These are phyloP conservation scores for Sporothrix dimorphospora DNA, from an alignment of 2,329 filamentous ascomycete species.

Conservation along the genomic window DNA sequence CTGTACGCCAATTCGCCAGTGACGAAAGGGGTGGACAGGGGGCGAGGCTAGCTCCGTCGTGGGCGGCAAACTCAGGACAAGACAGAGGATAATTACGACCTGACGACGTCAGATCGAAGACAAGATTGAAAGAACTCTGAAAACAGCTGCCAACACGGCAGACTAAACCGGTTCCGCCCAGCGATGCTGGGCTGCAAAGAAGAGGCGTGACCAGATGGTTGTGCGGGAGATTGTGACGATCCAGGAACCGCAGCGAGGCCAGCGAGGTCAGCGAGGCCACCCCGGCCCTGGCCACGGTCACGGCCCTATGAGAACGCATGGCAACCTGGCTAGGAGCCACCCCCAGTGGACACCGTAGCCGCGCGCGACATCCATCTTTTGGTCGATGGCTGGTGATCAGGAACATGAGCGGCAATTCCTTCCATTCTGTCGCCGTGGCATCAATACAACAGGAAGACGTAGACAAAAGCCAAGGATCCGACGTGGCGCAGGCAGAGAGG, in stretches of 20 bases:
- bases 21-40: conserved; percentile 5
- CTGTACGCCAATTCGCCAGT: neutral
- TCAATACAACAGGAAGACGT: neutral
- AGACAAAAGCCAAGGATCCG: neutral
- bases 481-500: neutral
- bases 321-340: neutral
- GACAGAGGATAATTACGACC: neutral
- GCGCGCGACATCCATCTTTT: neutral
- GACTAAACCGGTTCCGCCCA: neutral
- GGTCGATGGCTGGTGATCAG: neutral
- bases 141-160: neutral
- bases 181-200: neutral
- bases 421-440: neutral
- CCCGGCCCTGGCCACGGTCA: neutral
- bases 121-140: neutral
- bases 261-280: neutral
- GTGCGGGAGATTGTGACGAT: neutral
- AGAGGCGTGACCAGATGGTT: neutral
- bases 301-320: neutral
- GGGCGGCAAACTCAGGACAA: conserved; percentile 4
- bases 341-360: conserved; percentile 7
- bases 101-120: neutral
- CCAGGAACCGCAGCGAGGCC: neutral
- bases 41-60: neutral
- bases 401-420: neutral